phyloP scores from a whole-genome alignment of 805 yeast genomes.

The Lipomyces chichibuensis region DNA sequence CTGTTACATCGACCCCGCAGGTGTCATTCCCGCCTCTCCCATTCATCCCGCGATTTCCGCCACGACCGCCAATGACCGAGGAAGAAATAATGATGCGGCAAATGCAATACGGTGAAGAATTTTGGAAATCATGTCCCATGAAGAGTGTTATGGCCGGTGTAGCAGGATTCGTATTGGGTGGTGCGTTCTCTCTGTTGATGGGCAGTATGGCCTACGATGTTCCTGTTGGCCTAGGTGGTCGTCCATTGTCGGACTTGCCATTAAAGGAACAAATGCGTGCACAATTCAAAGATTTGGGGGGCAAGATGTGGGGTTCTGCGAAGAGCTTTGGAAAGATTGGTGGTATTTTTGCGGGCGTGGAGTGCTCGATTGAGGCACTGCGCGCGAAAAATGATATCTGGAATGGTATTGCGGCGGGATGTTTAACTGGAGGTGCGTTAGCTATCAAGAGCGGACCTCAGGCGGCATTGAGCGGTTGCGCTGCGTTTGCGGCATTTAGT shows the following conservation, averaged over 20 bases:
- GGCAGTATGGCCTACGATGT: slow-evolving; percentile 76
- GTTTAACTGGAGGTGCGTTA: slow-evolving; percentile 94
- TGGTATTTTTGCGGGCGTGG: slow-evolving; percentile 87
- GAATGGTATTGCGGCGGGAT: slow-evolving; percentile 92
- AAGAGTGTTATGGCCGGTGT: slow-evolving; percentile 90
- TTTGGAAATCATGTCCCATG: slow-evolving; percentile 80
- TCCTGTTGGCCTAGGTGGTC: slow-evolving; percentile 60
- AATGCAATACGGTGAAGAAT: slow-evolving; percentile 28
- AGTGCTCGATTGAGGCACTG: slow-evolving; percentile 80
- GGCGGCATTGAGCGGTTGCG: slow-evolving; percentile 89
- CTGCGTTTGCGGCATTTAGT: slow-evolving; percentile 95
- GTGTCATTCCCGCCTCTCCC: slow-evolving; percentile 21
- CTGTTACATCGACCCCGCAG: not conserved
- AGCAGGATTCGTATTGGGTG: slow-evolving; percentile 92
- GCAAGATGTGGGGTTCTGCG: slow-evolving; percentile 83
- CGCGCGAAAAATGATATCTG: slow-evolving; percentile 91
- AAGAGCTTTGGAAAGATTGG: slow-evolving; percentile 94
- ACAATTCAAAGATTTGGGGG: slow-evolving; percentile 91
- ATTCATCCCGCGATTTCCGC: slow-evolving; percentile 24
- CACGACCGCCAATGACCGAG: slow-evolving; percentile 19
- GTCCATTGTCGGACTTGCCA: slow-evolving; percentile 68
- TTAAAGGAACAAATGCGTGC: slow-evolving; percentile 88
- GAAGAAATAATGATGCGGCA: slow-evolving; percentile 19
- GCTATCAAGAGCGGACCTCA: slow-evolving; percentile 93
- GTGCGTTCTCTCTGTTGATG: slow-evolving; percentile 94